Conservation (phyloP, 2,329 filamentous ascomycete species). For the Ceratocystis variospora region DNA sequence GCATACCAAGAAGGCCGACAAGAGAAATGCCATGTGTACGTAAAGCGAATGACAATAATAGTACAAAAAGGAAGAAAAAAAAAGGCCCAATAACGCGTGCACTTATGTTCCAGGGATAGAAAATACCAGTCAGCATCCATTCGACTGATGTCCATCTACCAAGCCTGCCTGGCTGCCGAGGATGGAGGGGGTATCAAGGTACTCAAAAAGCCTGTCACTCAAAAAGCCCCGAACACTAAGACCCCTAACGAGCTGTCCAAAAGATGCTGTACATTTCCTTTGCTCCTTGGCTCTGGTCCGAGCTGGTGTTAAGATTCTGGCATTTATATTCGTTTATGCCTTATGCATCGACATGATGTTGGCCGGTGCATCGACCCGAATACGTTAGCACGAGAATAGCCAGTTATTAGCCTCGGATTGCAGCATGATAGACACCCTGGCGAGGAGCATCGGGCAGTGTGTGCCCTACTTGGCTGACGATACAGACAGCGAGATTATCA, state of each 20-base stretch:
- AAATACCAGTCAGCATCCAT: too few species aligned
- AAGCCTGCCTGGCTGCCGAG: too few species aligned
- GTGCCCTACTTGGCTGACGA: too few species aligned
- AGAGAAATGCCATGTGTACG: background rate
- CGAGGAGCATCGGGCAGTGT: too few species aligned
- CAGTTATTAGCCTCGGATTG: background rate
- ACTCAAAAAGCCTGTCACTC: too few species aligned
- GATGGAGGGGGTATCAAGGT: too few species aligned
- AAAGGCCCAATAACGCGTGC: background rate
- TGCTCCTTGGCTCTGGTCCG: background rate
- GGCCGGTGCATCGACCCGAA: background rate
- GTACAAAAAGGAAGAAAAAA: background rate
- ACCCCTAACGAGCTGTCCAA: background rate
- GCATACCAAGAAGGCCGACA: background rate
- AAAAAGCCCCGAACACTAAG: background rate
- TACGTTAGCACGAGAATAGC: background rate
- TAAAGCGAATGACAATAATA: background rate
- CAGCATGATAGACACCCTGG: too few species aligned
- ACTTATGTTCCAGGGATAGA: too few species aligned
- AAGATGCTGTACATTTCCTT: background rate
- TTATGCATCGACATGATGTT: background rate
- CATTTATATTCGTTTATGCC: background rate
- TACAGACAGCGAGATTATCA: too few species aligned
- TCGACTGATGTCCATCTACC: too few species aligned
- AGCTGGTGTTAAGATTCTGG: background rate